Evolutionary conservation across 257 asterid genomes (phyloP).

Genomic region (Nicotiana sylvestris): DNA sequence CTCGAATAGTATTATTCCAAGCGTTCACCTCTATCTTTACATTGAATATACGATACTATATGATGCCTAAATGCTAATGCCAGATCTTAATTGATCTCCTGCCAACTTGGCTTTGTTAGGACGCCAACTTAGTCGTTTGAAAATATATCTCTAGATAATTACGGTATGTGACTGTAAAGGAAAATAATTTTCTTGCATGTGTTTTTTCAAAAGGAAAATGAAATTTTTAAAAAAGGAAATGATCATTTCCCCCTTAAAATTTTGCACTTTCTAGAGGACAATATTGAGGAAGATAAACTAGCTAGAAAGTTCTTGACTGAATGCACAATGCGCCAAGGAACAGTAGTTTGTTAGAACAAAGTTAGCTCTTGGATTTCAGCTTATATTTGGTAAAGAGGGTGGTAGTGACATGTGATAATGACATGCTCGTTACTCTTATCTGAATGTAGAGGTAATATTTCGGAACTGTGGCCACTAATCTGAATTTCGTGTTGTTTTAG

Average conservation of each 20-base stretch:
- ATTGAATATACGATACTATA: not conserved
- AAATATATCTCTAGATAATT: not conserved
- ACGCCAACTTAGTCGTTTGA: not conserved
- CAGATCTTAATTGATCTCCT: not conserved
- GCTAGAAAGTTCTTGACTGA: not conserved
- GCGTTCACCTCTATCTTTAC: not conserved
- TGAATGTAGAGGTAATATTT: not conserved
- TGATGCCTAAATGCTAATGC: not conserved
- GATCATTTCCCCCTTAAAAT: not conserved
- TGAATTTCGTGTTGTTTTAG: conserved; percentile 19
- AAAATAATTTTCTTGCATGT: not conserved
- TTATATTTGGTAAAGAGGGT: not conserved
- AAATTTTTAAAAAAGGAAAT: not conserved
- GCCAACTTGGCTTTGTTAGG: not conserved
- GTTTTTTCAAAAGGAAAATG: not conserved
- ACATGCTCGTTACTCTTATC: not conserved
- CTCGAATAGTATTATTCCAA: not conserved
- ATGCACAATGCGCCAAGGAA: not conserved
- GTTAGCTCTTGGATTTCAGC: not conserved
- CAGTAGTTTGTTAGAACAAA: not conserved
- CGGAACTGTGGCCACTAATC: not conserved
- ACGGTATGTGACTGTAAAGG: not conserved
- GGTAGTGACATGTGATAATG: not conserved
- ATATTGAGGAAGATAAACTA: not conserved
- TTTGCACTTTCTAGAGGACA: not conserved